phyloP scores from a whole-genome alignment of 441 rosid species.

The Dalechampia spathulata region DNA sequence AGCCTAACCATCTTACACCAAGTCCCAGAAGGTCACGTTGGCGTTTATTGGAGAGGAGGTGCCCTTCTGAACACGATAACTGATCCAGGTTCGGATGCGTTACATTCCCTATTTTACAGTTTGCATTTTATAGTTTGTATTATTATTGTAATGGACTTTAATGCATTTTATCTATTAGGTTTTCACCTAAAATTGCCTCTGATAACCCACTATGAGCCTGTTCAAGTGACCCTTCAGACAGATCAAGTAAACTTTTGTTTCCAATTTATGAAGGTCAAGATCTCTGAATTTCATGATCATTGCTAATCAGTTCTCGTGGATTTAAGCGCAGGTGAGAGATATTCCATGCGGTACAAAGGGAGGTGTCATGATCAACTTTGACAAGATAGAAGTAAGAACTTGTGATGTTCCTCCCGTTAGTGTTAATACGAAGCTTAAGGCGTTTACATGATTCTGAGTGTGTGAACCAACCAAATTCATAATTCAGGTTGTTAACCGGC shows the following conservation, averaged over 20 bases:
- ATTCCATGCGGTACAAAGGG: slow-evolving; percentile 98
- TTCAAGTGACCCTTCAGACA: slow-evolving; percentile 93
- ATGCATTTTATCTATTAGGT: slow-evolving; percentile 33
- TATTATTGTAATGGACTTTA: not conserved
- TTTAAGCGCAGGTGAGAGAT: slow-evolving; percentile 56
- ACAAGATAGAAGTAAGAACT: slow-evolving; percentile 68
- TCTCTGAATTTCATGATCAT: slow-evolving; percentile 3
- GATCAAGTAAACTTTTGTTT: slow-evolving; percentile 44
- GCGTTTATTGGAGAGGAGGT: slow-evolving; percentile 95
- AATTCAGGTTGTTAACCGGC: slow-evolving; percentile 73
- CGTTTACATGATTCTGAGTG: slow-evolving; percentile 5
- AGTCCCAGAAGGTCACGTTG: slow-evolving; percentile 92
- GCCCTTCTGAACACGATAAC: slow-evolving; percentile 63
- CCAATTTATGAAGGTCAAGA: slow-evolving; percentile 2
- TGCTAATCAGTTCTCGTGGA: not conserved
- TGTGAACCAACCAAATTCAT: slow-evolving; percentile 11
- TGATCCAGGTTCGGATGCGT: slow-evolving; percentile 46
- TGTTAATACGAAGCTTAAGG: not conserved
- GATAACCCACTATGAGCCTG: slow-evolving; percentile 75
- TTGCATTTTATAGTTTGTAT: not conserved
- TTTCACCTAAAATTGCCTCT: slow-evolving; percentile 78
- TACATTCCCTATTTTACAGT: not conserved
- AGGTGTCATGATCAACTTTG: slow-evolving; percentile 88
- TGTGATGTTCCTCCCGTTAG: not conserved
- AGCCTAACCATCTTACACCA: slow-evolving; percentile 58